Conservation (phyloP, 352 stramenopile genomes). For the Globisporangium cederbergense region DNA sequence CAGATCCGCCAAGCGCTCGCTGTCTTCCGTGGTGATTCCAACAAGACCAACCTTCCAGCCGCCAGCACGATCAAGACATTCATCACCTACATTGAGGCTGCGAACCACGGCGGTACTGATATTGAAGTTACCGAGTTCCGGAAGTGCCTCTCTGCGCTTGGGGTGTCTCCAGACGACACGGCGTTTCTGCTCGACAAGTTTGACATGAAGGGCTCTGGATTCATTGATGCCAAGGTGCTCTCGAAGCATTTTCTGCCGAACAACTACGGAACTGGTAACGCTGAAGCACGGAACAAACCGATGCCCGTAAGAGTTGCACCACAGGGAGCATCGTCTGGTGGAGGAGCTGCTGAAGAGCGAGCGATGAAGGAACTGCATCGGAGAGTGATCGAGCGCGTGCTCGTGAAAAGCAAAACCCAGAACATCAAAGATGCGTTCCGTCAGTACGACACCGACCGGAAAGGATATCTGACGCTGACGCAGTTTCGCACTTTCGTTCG, state of each 20-base stretch:
- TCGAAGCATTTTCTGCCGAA: conserved; percentile 24
- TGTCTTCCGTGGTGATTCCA: conserved; percentile 18
- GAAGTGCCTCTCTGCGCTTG: conserved; percentile 38
- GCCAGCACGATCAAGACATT: conserved; percentile 29
- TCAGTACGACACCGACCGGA: conserved; percentile 49
- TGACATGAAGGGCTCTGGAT: conserved; percentile 17
- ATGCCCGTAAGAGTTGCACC: not conserved
- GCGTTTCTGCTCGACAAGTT: conserved; percentile 29
- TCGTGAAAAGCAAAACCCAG: conserved; percentile 45
- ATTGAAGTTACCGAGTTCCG: conserved; percentile 26
- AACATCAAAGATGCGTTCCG: conserved; percentile 70
- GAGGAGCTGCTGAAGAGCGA: conserved; percentile 1
- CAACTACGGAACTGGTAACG: conserved; percentile 1
- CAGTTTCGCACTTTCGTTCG: conserved; percentile 54
- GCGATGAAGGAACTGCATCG: conserved; percentile 45
- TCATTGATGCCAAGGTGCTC: conserved; percentile 21
- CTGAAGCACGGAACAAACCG: conserved; percentile 2
- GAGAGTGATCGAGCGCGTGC: conserved; percentile 52
- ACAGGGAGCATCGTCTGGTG: not conserved
- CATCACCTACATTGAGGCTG: conserved; percentile 19
- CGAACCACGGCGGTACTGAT: conserved; percentile 7
- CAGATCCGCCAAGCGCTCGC: conserved; percentile 27
- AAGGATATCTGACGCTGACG: conserved; percentile 33
- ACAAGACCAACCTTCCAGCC: conserved; percentile 18
- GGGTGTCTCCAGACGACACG: conserved; percentile 24